These are phyloP conservation scores for Microbotryum violaceum DNA, from an alignment of 1,284 basidiomycete species.

Conservation along the genomic window DNA sequence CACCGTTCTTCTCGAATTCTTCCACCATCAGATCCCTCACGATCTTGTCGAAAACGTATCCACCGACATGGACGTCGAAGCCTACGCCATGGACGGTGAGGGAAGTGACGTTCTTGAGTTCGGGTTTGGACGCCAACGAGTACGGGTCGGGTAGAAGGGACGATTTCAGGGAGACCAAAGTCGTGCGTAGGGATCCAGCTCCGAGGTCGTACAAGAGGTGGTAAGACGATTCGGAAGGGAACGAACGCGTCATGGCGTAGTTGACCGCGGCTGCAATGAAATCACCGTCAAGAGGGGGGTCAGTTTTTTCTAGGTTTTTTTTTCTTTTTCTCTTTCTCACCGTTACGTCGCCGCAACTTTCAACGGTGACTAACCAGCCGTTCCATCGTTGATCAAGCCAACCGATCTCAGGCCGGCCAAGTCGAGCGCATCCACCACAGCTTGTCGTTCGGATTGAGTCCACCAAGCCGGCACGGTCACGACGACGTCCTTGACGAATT, in stretches of 20 bases:
- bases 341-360: not conserved
- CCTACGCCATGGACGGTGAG: conserved; percentile 71
- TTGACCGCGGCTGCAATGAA: conserved; percentile 63
- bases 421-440: conserved; percentile 82
- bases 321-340: not conserved
- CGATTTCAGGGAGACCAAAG: conserved; percentile 72
- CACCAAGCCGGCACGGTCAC: conserved; percentile 77
- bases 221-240: conserved; percentile 52
- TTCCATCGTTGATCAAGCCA: conserved; percentile 84
- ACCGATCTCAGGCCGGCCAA: conserved; percentile 78
- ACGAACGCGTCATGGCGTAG: conserved; percentile 90
- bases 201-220: conserved; percentile 94
- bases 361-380: conserved; percentile 48
- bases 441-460: conserved; percentile 76
- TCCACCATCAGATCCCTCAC: conserved; percentile 72
- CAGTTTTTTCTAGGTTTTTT: not conserved
- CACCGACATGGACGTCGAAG: conserved; percentile 69
- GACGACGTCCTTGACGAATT: conserved; percentile 70
- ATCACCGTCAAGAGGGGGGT: not conserved
- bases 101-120: conserved; percentile 55
- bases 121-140: conserved; percentile 37
- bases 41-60: conserved; percentile 73
- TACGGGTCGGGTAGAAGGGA: conserved; percentile 40
- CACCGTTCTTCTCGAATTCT: conserved; percentile 55
- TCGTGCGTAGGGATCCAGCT: conserved; percentile 76